Evolutionary conservation across 352 stramenopile species (phyloP).

Genomic region (Phytophthora rubi): DNA sequence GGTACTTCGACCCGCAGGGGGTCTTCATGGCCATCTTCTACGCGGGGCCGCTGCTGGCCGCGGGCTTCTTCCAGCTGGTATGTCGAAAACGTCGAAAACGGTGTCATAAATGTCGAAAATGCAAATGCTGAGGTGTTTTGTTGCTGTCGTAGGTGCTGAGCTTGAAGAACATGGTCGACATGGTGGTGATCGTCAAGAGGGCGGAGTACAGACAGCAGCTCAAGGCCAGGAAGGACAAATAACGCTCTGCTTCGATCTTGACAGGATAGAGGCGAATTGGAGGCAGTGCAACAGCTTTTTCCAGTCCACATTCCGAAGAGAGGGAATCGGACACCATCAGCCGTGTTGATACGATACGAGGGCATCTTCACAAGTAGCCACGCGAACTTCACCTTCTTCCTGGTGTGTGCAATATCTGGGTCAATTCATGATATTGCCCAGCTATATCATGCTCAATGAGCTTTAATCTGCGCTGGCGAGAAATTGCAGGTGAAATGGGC

Average conservation of each 20-base stretch:
- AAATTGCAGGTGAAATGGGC: too few relatives aligned
- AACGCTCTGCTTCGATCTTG: slow-evolving; percentile 1
- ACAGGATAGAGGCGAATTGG: too few relatives aligned
- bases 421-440: too few relatives aligned
- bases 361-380: too few relatives aligned
- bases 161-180: slow-evolving; percentile 81
- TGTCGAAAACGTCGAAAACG: slow-evolving; percentile 7
- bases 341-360: too few relatives aligned
- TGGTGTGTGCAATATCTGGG: too few relatives aligned
- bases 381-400: too few relatives aligned
- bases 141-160: slow-evolving; percentile 57
- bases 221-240: slow-evolving; percentile 58
- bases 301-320: too few relatives aligned
- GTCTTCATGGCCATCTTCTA: slow-evolving; percentile 90
- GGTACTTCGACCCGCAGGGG: slow-evolving; percentile 83
- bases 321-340: too few relatives aligned
- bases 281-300: too few relatives aligned
- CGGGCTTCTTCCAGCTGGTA: slow-evolving; percentile 83
- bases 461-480: too few relatives aligned
- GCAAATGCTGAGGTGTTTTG: not conserved
- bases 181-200: slow-evolving; percentile 83
- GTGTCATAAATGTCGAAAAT: not conserved
- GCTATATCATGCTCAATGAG: too few relatives aligned
- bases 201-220: slow-evolving; percentile 65
- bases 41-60: slow-evolving; percentile 70